Evolutionary conservation across 805 yeast species (phyloP).

Genomic region (Wickerhamomyces tratensis): DNA sequence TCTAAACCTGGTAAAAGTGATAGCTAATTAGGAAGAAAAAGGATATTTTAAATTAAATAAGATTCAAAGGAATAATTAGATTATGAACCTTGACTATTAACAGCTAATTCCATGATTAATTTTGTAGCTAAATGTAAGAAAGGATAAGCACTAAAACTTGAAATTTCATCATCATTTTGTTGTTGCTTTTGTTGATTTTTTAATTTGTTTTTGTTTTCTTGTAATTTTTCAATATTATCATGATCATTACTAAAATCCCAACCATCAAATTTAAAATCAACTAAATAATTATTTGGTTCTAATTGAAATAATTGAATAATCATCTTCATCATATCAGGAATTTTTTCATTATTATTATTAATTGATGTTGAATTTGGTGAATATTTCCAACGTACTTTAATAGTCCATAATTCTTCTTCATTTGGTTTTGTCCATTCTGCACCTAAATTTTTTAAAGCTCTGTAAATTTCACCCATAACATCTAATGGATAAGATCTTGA

Average conservation of each 20-base stretch:
- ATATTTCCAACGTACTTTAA: conserved; percentile 89
- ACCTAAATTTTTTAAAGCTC: conserved; percentile 86
- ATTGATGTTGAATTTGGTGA: conserved; percentile 26
- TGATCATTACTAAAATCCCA: conserved; percentile 59
- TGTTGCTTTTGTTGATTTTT: neutral
- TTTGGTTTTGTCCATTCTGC: conserved; percentile 97
- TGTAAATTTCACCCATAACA: conserved; percentile 96
- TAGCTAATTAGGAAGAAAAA: neutral
- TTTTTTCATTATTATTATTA: conserved; percentile 20
- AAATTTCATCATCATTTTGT: conserved; percentile 56
- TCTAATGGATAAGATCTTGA: conserved; percentile 94
- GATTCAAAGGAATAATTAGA: no score
- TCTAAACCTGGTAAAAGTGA: no score
- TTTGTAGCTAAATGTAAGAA: conserved; percentile 87
- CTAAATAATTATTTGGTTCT: conserved; percentile 92
- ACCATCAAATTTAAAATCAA: conserved; percentile 96
- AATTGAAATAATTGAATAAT: conserved; percentile 92
- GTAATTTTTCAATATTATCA: conserved; percentile 1
- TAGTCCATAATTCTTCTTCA: conserved; percentile 94
- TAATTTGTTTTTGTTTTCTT: no score
- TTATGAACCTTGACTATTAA: conserved; percentile 59
- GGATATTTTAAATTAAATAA: no score
- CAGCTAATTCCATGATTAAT: conserved; percentile 93
- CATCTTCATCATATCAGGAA: conserved; percentile 88
- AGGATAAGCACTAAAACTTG: conserved; percentile 93